Evolutionary conservation across 352 stramenopile species (phyloP), one percentile per base, ranked within the genome.

Genomic region (Globisporangium okanoganense): DNA sequence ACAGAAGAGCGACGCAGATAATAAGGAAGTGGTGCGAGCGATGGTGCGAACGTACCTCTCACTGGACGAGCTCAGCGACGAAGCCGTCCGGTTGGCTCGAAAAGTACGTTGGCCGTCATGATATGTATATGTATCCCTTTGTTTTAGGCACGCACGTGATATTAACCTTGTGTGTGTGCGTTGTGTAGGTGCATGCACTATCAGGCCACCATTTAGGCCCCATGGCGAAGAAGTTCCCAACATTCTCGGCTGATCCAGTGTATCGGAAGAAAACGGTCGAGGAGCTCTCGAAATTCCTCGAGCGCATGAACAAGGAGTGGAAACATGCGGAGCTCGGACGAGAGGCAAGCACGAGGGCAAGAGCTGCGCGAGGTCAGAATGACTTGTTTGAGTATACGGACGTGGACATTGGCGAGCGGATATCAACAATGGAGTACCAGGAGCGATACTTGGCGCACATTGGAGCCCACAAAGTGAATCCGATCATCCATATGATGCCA

Each of bases 341-440:
- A 2, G 52, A 84, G 33, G 13, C 64, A 7, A 53, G 70, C 45
- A 90, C 75, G 0, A 72, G 69, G 53, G 61, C 70, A 1, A 70
- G 61, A 25, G 58, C 69, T 24, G 66, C 43, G 18, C 69, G 69
- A 14, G 75, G 71, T 9, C 62, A 72, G 8, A 62, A 72, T 14
- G 73, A 82, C 36, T n/a, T 71, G 13, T 75, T 82, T 43, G 48
- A 82, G 62, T 90, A 90, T 53, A 81, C 65, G 10, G 77, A 90
- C 49, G 67, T 71, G 1, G 65, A 52, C 35, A 87, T 77, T 16
- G 65, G 67, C 2, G 62, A 68, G 13, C 44, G 58, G 22, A 76
- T 90, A 7, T 51, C 69, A 25, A 5, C 64, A 3, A 59, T 56
- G 5, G 53, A 33, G n/a, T 90, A 90, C 56, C 67, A 79, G 45